Evolutionary conservation across 176 grass and related monocot species (phyloP).

Genomic region (Hsuehochloa calcarea): DNA sequence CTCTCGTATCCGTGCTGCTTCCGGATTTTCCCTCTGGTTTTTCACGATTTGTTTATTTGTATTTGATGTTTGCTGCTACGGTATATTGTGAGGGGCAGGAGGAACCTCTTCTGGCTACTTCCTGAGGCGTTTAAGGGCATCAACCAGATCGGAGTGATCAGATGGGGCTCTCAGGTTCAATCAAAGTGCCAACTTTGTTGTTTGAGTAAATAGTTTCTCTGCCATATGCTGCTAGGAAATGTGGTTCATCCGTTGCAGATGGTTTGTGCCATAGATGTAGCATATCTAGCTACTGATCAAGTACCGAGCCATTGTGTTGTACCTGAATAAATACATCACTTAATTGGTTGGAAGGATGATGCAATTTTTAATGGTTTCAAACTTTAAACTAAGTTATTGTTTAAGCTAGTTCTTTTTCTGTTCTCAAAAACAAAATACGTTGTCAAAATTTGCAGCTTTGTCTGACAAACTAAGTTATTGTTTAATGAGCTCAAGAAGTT

Average conservation of each 20-base stretch:
- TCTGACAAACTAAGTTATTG: too few relatives aligned
- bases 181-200: neutral
- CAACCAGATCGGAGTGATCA: slow-evolving; percentile 85
- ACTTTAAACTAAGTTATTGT: too few relatives aligned
- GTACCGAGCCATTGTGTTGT: neutral
- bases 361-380: too few relatives aligned
- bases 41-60: neutral
- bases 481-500: too few relatives aligned
- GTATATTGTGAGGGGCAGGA: slow-evolving; percentile 87
- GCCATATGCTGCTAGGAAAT: neutral
- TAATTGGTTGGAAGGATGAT: too few relatives aligned
- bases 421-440: too few relatives aligned
- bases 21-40: neutral
- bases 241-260: neutral
- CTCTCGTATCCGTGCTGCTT: neutral
- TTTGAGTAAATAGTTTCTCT: neutral
- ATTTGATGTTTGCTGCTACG: neutral
- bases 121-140: slow-evolving; percentile 88
- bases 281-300: neutral
- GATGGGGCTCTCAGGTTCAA: slow-evolving; percentile 84
- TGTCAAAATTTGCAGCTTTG: too few relatives aligned
- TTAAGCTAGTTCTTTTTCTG: too few relatives aligned
- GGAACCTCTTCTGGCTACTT: slow-evolving; percentile 81
- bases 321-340: neutral
- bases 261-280: neutral